Evolutionary conservation across 768 basidiomycete species (phyloP), one percentile per base, ranked within the genome.

Genomic region (Gloeopeniophorella convolvens): DNA sequence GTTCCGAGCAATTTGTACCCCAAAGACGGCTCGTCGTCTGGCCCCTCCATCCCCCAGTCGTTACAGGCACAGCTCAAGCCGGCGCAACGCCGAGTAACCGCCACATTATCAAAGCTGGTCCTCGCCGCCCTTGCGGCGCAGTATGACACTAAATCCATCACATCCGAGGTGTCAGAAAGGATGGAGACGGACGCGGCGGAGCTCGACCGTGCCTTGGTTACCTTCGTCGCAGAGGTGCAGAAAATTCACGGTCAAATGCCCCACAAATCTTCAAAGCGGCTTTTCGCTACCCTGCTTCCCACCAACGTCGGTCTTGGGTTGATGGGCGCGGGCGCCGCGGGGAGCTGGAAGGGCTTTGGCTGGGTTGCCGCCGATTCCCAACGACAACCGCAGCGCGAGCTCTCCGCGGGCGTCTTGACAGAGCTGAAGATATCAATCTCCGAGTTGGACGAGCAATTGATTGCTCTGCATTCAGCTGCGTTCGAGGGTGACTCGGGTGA

Each of bases 81-180:
- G 6, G 80, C 82, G 0, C 89, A 90, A 50, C 75, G 89, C 44
- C 89, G 89, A 59, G 85, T 95, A 27, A 89, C 90, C 2, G 88
- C 90, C 7, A 91, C 90, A 0, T 71, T 95, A 8, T 93, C 89
- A 16, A 85, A 93, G 63, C 73, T 97, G 24, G 88, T 95, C 26
- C 78, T 96, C 3, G 89, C 87, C 7, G 83, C 89, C n/a, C 84
- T 95, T 42, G 91, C 93, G 0, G 83, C 89, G 68, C 81, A 86
- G 59, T 89, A 87, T 53, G 84, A 89, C 60, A 83, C 85, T 0
- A 82, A 80, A 13, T 75, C 78, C 1, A 72, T 78, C 20, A 65
- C 79, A 4, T 65, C 73, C 10, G 82, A 86, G 53, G 85, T 83
- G 12, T 72, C 81, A 1, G 77, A 72, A 56, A 79, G 87, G 32